phyloP scores from a whole-genome alignment of 2,329 filamentous ascomycete genomes.

The Basipetospora sp. region DNA sequence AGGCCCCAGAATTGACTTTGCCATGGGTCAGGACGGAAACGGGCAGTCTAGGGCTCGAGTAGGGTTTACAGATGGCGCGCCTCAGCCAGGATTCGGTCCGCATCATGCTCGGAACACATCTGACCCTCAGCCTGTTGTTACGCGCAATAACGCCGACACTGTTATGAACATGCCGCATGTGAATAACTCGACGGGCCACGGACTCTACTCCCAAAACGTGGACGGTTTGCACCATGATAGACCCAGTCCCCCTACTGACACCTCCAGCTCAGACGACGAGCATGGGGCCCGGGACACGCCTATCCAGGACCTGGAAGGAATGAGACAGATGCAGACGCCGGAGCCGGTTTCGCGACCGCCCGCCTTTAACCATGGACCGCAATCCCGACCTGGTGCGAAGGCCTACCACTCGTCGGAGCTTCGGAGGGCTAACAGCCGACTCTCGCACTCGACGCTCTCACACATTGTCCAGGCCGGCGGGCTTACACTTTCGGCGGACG shows the following conservation, averaged over 20 bases:
- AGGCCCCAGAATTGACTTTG: constrained; percentile 38
- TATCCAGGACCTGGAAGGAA: constrained; percentile 36
- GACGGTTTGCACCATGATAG: background rate
- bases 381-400: constrained; percentile 50
- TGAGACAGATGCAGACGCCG: constrained; percentile 46
- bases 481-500: background rate
- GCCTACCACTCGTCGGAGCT: constrained; percentile 65
- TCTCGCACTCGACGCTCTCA: constrained; percentile 67
- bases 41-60: constrained; percentile 29
- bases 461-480: constrained; percentile 52
- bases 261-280: constrained; percentile 44
- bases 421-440: constrained; percentile 65
- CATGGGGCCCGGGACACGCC: constrained; percentile 25
- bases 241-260: constrained; percentile 20
- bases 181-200: constrained; percentile 3
- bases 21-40: constrained; percentile 18
- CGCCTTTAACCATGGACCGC: constrained; percentile 60
- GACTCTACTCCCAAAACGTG: background rate
- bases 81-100: constrained; percentile 15
- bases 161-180: constrained; percentile 3
- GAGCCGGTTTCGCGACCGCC: constrained; percentile 68
- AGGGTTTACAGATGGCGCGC: constrained; percentile 42
- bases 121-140: constrained; percentile 17
- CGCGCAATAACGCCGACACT: background rate
- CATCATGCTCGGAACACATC: constrained; percentile 34